Evolutionary conservation across 2,329 filamentous ascomycete genomes (phyloP), one percentile per base, ranked within the genome.

Genomic region (Fusarium incarnatum): DNA sequence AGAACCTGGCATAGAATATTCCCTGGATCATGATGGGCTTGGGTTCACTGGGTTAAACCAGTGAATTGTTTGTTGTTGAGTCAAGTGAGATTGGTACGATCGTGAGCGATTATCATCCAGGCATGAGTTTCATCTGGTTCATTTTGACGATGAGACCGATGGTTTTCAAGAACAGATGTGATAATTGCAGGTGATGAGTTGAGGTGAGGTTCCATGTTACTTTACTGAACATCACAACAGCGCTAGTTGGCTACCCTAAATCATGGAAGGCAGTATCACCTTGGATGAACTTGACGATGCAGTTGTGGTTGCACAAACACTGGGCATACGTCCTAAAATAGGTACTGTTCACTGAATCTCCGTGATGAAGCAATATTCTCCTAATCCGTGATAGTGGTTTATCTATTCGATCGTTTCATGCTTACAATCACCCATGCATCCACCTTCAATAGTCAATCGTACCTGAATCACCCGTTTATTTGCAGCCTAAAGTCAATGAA

Each of bases 1-100:
- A 86, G 80, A 92, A 92, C 48, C 89, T 84, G 50, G 90, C 89
- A 77, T 91, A 92, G 75, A 92, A 92, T 61, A 92, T 91, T 72
- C 88, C 89, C 76, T 90, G 87, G 56, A 92, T 92, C 87, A 91
- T 90, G 74, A 27, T 63, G 66, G n/a, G 42, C 20, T 49, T 40
- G 30, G 34, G 47, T 27, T 76, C 62, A 66, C 1, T 63, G 20
- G 22, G 47, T 63, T 74, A 60, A 47, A 64, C 54, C 45, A 69
- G 54, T 37, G 15, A 23, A 3, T 7, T 41, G 5, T 53, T 40
- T 46, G 27, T 23, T 48, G 22, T 34, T 5, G 23, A 12, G 20
- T 55, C 25, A 41, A 23, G 11, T 20, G 5, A 27, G 10, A 7
- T 18, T 9, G 22, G 16, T 16, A n/a, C 22, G 13, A 23, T 41